These are phyloP conservation scores for Ceratocystis harringtonii DNA, from an alignment of 2,329 filamentous ascomycete species.

Conservation along the genomic window DNA sequence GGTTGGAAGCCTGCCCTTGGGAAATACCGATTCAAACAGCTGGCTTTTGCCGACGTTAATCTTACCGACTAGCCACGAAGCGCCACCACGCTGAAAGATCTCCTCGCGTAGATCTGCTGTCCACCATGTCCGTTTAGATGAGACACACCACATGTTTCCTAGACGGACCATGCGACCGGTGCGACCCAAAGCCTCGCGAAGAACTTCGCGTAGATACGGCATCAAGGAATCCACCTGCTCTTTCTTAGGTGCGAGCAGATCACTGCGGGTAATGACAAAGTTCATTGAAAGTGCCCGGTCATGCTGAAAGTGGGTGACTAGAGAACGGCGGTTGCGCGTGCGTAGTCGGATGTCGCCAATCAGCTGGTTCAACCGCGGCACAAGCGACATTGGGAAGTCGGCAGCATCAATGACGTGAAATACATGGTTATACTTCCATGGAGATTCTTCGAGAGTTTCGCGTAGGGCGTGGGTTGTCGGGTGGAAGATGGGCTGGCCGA, in stretches of 20 bases:
- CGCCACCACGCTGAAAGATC: conserved; percentile 70
- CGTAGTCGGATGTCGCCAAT: conserved; percentile 60
- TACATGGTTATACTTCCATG: conserved; percentile 80
- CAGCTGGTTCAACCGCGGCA: conserved; percentile 58
- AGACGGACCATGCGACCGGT: conserved; percentile 57
- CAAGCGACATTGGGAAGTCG: conserved; percentile 87
- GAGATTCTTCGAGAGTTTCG: conserved; percentile 75
- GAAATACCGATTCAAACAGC: conserved; percentile 75
- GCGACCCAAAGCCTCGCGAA: conserved; percentile 61
- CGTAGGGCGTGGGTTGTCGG: conserved; percentile 68
- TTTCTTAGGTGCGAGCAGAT: conserved; percentile 72
- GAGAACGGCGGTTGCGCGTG: conserved; percentile 65
- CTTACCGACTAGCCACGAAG: conserved; percentile 93
- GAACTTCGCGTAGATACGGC: conserved; percentile 64
- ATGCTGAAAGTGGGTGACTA: conserved; percentile 46
- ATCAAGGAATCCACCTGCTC: conserved; percentile 72
- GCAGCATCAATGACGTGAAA: conserved; percentile 93
- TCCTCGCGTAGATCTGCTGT: conserved; percentile 73
- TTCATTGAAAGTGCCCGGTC: conserved; percentile 63
- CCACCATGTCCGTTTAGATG: conserved; percentile 80
- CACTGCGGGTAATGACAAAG: conserved; percentile 80
- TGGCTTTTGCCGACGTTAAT: conserved; percentile 95
- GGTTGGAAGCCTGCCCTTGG: conserved; percentile 40
- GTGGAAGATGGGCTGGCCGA: conserved; percentile 56
- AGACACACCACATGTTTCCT: conserved; percentile 77